Percentiles rank a stretch among this genome's conserved stretches.
Conservation (phyloP, 345 rosid species). For the Rhodomyrtus tomentosa region DNA sequence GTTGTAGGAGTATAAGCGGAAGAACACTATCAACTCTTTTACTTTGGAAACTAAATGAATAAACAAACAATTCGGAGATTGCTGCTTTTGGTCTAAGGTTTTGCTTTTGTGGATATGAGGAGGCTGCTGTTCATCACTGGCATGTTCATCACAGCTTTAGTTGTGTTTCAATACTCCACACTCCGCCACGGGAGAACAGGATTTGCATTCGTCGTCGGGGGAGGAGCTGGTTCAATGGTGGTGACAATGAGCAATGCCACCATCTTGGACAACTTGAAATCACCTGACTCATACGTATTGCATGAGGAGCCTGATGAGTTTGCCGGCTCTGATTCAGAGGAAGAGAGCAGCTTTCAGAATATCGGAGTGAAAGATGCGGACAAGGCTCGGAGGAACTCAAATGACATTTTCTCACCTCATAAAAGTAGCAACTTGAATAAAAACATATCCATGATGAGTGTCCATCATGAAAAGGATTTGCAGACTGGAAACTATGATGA, state of each 20-base stretch:
- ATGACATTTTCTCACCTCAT: background rate
- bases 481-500: background rate
- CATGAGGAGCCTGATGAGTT: conserved; percentile 4
- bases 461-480: background rate
- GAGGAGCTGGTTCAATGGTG: conserved; percentile 14
- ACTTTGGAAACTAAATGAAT: background rate
- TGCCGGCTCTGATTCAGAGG: conserved; percentile 12
- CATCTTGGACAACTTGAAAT: conserved; percentile 4
- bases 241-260: conserved; percentile 8
- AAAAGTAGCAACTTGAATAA: background rate
- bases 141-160: conserved; percentile 1
- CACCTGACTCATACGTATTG: background rate
- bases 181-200: conserved; percentile 17
- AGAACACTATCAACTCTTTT: background rate
- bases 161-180: conserved; percentile 30
- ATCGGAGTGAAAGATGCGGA: background rate
- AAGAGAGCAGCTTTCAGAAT: conserved; percentile 2
- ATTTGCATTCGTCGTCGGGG: conserved; percentile 3
- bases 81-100: conserved; percentile 10
- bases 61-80: conserved; percentile 11
- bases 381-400: background rate
- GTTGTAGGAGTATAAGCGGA: background rate
- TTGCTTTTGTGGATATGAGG: conserved; percentile 24
- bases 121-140: conserved; percentile 31
- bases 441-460: background rate